These are phyloP conservation scores for Kodamaea kakaduensis DNA, from an alignment of 805 yeast genomes.

Conservation along the genomic window DNA sequence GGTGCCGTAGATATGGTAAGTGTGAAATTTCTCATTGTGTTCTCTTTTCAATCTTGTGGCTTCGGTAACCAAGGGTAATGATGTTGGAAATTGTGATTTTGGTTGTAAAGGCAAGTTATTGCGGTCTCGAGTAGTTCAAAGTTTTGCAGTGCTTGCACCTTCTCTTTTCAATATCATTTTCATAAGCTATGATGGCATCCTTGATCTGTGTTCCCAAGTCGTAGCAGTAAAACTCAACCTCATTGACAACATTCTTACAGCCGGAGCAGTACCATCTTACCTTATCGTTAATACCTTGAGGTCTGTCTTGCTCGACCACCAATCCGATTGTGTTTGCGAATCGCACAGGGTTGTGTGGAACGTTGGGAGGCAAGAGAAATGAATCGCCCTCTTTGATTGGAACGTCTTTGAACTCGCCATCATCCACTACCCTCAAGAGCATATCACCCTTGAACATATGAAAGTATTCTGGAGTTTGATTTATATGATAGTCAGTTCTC, in stretches of 20 bases:
- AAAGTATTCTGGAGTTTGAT: constrained; percentile 93
- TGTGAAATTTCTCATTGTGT: too few relatives aligned
- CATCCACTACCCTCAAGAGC: constrained; percentile 74
- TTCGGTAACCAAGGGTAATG: too few relatives aligned
- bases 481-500: constrained; percentile 88
- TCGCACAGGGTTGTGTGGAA: constrained; percentile 88
- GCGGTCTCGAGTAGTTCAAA: constrained; percentile 61
- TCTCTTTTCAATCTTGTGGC: too few relatives aligned
- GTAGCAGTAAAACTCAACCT: constrained; percentile 64
- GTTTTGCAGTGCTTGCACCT: constrained; percentile 77
- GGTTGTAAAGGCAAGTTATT: not conserved
- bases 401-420: constrained; percentile 69
- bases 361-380: constrained; percentile 78
- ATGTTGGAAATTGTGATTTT: too few relatives aligned
- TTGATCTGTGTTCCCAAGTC: constrained; percentile 92
- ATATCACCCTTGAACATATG: constrained; percentile 82
- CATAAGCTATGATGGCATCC: constrained; percentile 71
- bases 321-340: constrained; percentile 83
- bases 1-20: too few relatives aligned
- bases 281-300: constrained; percentile 62
- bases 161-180: constrained; percentile 55
- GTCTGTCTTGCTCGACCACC: constrained; percentile 91
- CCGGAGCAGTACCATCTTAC: constrained; percentile 83
- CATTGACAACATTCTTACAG: constrained; percentile 64
- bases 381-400: constrained; percentile 81